Conservation (phyloP, 2,329 filamentous ascomycete genomes). For the Pleoardoris graminearum region DNA sequence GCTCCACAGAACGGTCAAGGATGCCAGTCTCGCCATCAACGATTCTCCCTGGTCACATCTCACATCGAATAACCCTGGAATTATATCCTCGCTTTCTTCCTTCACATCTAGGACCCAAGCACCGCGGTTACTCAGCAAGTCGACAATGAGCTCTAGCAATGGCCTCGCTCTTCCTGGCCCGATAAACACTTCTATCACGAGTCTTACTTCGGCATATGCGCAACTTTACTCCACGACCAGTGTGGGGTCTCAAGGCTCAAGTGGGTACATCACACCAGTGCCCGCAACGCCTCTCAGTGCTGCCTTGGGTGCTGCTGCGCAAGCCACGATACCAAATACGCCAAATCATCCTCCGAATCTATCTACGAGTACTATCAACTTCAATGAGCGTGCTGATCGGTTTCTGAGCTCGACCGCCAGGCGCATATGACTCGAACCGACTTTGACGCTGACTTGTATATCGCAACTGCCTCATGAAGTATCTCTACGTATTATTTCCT, state of each 20-base stretch:
- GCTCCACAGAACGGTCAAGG: constrained; percentile 80
- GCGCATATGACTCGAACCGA: constrained; percentile 24
- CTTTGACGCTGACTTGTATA: background rate
- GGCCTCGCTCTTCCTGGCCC: constrained; percentile 38
- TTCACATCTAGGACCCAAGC: constrained; percentile 42
- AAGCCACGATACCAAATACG: constrained; percentile 79
- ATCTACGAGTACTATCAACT: constrained; percentile 34
- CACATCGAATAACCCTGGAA: constrained; percentile 38
- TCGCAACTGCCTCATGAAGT: background rate
- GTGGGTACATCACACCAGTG: constrained; percentile 59
- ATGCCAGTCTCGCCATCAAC: constrained; percentile 74
- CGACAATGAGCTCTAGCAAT: constrained; percentile 27
- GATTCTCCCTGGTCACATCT: constrained; percentile 66
- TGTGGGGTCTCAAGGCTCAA: constrained; percentile 33
- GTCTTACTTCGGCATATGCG: constrained; percentile 33
- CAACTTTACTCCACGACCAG: constrained; percentile 33
- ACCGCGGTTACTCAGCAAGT: constrained; percentile 34
- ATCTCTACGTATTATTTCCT: background rate
- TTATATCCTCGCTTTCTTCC: constrained; percentile 38
- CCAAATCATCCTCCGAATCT: constrained; percentile 30
- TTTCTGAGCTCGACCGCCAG: constrained; percentile 36
- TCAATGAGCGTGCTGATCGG: constrained; percentile 43
- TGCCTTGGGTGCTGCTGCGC: constrained; percentile 84
- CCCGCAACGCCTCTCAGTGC: constrained; percentile 90
- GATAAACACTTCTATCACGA: constrained; percentile 43